phyloP scores from a whole-genome alignment of 1,284 basidiomycete genomes.

The Athelia psychrophila region DNA sequence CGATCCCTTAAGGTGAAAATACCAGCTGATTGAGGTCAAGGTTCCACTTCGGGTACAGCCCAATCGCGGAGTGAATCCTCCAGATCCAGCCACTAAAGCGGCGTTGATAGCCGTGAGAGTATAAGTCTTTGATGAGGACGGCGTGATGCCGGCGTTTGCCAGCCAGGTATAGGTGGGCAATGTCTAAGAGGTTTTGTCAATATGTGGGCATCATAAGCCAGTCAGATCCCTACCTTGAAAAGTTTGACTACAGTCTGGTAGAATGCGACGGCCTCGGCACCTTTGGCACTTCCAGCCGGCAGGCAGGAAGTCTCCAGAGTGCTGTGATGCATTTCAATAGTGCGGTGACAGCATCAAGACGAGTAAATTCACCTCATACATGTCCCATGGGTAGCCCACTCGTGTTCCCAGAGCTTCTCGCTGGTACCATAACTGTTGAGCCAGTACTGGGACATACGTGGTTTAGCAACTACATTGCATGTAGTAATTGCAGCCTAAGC shows the following conservation, averaged over 20 bases:
- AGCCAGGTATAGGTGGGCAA: constrained; percentile 77
- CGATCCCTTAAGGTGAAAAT: constrained; percentile 67
- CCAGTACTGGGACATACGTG: background rate
- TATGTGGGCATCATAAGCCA: too few relatives aligned
- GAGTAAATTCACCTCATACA: constrained; percentile 53
- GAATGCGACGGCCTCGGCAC: constrained; percentile 72
- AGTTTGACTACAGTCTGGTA: constrained; percentile 63
- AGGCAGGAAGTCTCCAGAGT: constrained; percentile 62
- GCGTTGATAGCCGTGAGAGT: constrained; percentile 56
- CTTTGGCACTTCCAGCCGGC: constrained; percentile 50
- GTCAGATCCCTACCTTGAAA: constrained; percentile 51
- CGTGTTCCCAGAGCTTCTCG: constrained; percentile 42
- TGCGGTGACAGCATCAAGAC: background rate
- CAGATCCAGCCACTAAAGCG: constrained; percentile 31
- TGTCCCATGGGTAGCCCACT: constrained; percentile 75
- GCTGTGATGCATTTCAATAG: constrained; percentile 29
- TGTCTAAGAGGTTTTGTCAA: constrained; percentile 29
- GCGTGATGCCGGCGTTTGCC: constrained; percentile 67
- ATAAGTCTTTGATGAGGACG: constrained; percentile 54
- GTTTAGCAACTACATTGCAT: too few relatives aligned
- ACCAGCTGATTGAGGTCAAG: constrained; percentile 60
- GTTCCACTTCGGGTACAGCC: constrained; percentile 39
- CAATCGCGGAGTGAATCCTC: too few relatives aligned
- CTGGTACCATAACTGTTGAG: background rate
- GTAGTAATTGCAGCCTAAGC: too few relatives aligned